These are phyloP conservation scores for Penicillium coprophilum DNA, from an alignment of 495 filamentous ascomycete genomes.

Conservation along the genomic window DNA sequence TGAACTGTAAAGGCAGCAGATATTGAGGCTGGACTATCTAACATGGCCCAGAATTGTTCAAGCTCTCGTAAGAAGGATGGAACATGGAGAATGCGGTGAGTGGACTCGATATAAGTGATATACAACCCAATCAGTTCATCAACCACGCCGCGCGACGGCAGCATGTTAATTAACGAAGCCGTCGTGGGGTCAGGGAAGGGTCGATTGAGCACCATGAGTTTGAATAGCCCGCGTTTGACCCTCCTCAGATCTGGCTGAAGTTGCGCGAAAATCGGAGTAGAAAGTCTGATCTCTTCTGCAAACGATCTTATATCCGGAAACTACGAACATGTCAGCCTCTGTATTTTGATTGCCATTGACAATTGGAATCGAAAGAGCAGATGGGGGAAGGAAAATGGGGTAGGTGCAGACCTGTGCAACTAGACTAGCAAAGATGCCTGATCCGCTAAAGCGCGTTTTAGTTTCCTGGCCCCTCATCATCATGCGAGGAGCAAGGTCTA, in stretches of 20 bases:
- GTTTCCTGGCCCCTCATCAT: conserved; percentile 48
- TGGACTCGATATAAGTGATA: conserved; percentile 55
- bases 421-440: conserved; percentile 45
- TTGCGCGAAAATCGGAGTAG: conserved; percentile 39
- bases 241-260: conserved; percentile 39
- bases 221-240: conserved; percentile 39
- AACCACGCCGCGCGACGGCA: conserved; percentile 45
- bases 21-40: conserved; percentile 28
- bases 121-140: conserved; percentile 55
- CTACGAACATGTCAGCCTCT: conserved; percentile 21
- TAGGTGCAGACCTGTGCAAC: conserved; percentile 40
- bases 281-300: conserved; percentile 41
- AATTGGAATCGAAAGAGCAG: background rate
- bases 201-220: conserved; percentile 33
- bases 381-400: no score
- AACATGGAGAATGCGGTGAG: conserved; percentile 57
- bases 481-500: conserved; percentile 42
- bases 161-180: conserved; percentile 30
- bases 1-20: conserved; percentile 54
- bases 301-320: conserved; percentile 45
- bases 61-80: conserved; percentile 58
- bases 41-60: conserved; percentile 46
- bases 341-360: background rate
- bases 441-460: conserved; percentile 44
- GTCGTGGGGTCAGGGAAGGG: conserved; percentile 36